phyloP scores from a whole-genome alignment of 768 basidiomycete genomes.

The Cyathus striatus region DNA sequence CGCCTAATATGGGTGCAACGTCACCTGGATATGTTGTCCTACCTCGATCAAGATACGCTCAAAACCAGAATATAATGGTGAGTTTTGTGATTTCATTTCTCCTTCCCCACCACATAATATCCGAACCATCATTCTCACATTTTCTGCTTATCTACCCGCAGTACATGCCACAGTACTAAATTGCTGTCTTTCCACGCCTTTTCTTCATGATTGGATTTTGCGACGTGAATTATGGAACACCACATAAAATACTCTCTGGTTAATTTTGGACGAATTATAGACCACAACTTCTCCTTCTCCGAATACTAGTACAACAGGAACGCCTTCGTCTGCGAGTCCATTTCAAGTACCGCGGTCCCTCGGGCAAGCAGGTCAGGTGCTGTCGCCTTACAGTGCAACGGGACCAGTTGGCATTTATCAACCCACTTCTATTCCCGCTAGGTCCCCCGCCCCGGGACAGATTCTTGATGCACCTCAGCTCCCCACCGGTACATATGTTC shows the following conservation, averaged over 20 bases:
- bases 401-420: no score
- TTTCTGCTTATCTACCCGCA: constrained; percentile 2
- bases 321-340: no score
- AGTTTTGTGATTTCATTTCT: not conserved
- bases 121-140: constrained; percentile 2
- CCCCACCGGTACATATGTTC: constrained; percentile 3
- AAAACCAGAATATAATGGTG: not conserved
- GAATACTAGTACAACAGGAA: no score
- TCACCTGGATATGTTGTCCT: not conserved
- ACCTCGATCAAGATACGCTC: not conserved
- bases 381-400: no score
- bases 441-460: no score
- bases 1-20: not conserved
- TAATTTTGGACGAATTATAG: no score
- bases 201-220: not conserved
- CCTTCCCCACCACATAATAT: not conserved
- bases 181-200: not conserved
- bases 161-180: constrained; percentile 2
- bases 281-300: no score
- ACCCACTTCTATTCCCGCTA: no score
- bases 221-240: not conserved
- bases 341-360: no score
- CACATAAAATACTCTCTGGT: not conserved
- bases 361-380: no score
- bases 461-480: not conserved